Evolutionary conservation across 192 early-diverging fungal genomes (phyloP), one percentile per base, ranked within the genome.

Genomic region (Entophlyctis helioformis): DNA sequence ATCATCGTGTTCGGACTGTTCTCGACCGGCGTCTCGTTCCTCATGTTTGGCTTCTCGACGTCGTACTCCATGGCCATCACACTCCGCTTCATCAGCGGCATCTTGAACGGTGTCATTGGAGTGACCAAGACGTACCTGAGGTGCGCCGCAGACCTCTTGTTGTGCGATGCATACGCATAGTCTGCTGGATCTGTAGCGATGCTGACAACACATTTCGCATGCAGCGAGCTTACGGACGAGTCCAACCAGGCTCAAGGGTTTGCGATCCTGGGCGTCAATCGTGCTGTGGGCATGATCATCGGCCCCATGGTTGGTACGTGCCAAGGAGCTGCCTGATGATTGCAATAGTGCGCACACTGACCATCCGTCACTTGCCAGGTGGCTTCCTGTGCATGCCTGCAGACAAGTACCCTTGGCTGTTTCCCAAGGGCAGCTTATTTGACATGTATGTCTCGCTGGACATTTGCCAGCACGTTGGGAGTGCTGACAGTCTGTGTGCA

Each of bases 171-270:
- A n/a, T n/a, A n/a, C n/a, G n/a, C n/a, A n/a, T n/a, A n/a, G n/a
- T n/a, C n/a, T n/a, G n/a, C n/a, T 19, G 16, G 37, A 38, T 38
- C 5, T n/a, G 6, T 38, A 15, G 48, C 33, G 38, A 25, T 25
- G 2, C 31, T 29, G 19, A 39, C 33, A 50, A 40, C 48, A 10
- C 39, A 22, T 40, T 40, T 50, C 26, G 20, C 37, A 4, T 31
- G 4, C 29, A 31, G 29, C 2, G 86, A 89, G 59, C 76, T 89
- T 34, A 71, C 83, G 13, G 86, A 89, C 43, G 58, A 74, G 6
- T 69, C 77, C 0, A 89, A 89, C 59, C 74, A 76, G 47, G 62
- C 75, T 4, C 67, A 73, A n/a, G 80, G 78, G 21, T 86, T 86
- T 59, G 70, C 78, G 8, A 37, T 85, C 29, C 65, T 83, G 57